These are phyloP conservation scores for Hypomyces perniciosus DNA, from an alignment of 2,329 filamentous ascomycete species.

Conservation along the genomic window DNA sequence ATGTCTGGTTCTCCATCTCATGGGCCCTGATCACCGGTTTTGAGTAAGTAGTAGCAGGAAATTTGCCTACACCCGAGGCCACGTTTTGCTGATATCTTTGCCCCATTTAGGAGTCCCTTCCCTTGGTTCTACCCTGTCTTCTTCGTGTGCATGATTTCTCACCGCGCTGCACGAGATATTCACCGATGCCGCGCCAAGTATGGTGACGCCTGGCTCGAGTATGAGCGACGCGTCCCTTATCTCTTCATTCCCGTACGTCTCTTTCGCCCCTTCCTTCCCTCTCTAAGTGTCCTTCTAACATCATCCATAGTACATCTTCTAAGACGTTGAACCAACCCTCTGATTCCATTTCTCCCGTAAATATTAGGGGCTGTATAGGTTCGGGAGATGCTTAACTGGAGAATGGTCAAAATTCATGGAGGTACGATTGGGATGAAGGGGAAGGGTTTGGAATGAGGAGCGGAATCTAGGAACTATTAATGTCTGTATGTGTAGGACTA, in stretches of 20 bases:
- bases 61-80: neutral
- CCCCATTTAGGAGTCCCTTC: conserved; percentile 58
- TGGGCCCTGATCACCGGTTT: conserved; percentile 50
- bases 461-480: neutral
- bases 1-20: conserved; percentile 42
- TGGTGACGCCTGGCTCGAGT: conserved; percentile 74
- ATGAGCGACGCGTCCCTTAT: conserved; percentile 72
- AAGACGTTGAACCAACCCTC: conserved; percentile 13
- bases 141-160: conserved; percentile 75
- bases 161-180: conserved; percentile 72
- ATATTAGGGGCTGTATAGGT: conserved; percentile 9
- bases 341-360: conserved; percentile 10
- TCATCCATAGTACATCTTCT: conserved; percentile 36
- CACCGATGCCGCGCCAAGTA: conserved; percentile 73
- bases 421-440: neutral
- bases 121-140: conserved; percentile 89
- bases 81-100: conserved; percentile 9
- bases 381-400: neutral
- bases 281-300: conserved; percentile 13
- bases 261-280: neutral
- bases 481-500: conserved; percentile 4
- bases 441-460: neutral
- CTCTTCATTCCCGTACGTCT: conserved; percentile 68
- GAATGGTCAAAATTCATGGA: neutral
- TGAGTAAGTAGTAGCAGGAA: conserved; percentile 24